Conservation (phyloP, 2,329 filamentous ascomycete species). For the Ascochyta fabae region DNA sequence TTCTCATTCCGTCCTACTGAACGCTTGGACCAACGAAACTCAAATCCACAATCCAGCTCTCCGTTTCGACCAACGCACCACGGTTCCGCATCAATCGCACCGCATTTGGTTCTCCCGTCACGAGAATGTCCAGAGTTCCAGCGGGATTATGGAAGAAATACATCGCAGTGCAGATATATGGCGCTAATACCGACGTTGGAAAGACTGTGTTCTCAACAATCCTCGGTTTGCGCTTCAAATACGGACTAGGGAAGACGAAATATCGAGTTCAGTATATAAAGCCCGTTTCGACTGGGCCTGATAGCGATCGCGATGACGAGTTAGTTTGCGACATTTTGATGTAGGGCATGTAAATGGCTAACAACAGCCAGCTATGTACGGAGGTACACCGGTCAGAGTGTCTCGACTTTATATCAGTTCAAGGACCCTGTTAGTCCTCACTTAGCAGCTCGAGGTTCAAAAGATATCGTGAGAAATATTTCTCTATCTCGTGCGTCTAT, state of each 20-base stretch:
- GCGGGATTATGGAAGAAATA: slow-evolving; percentile 72
- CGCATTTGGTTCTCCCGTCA: background rate
- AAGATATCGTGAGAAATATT: slow-evolving; percentile 24
- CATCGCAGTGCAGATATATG: slow-evolving; percentile 76
- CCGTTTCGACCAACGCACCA: background rate
- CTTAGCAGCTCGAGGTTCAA: slow-evolving; percentile 63
- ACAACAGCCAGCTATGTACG: slow-evolving; percentile 63
- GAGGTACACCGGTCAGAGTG: slow-evolving; percentile 62
- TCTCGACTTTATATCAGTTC: slow-evolving; percentile 73
- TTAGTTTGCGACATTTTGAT: slow-evolving; percentile 46
- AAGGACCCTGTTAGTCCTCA: slow-evolving; percentile 79
- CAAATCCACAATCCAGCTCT: background rate
- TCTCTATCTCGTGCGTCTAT: background rate
- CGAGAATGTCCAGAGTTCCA: slow-evolving; percentile 55
- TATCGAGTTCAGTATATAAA: slow-evolving; percentile 71
- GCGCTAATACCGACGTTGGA: slow-evolving; percentile 83
- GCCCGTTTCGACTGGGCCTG: slow-evolving; percentile 78
- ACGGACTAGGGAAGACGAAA: slow-evolving; percentile 46
- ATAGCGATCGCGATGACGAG: slow-evolving; percentile 73
- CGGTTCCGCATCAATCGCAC: slow-evolving; percentile 6
- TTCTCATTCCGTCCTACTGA: background rate
- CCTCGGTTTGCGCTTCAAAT: slow-evolving; percentile 61
- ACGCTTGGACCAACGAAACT: background rate
- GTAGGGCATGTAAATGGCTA: background rate
- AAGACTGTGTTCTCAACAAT: slow-evolving; percentile 82